A percentile compares a stretch with the other conserved stretches of the same genome.
These are phyloP conservation scores for Vicia villosa DNA, from an alignment of 306 rosid genomes.

Conservation along the genomic window DNA sequence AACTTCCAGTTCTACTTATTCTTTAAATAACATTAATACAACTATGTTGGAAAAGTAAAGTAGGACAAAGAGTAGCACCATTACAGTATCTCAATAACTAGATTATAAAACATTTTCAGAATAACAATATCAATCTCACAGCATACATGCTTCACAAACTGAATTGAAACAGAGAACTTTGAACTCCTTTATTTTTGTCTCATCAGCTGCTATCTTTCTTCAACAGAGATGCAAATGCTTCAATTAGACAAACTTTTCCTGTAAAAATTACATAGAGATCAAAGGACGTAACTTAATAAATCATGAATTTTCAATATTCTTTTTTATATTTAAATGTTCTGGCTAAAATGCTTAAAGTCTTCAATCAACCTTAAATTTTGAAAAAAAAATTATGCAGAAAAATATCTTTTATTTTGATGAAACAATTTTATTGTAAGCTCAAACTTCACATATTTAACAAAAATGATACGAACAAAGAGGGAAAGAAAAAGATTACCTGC, in stretches of 20 bases:
- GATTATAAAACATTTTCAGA: neutral
- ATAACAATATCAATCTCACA: neutral
- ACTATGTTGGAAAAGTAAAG: no score
- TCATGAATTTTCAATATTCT: no score
- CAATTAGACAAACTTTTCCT: neutral
- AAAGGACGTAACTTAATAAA: no score
- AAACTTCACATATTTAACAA: neutral
- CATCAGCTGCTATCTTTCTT: neutral
- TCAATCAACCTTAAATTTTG: no score
- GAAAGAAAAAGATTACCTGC: neutral
- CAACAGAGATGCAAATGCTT: neutral
- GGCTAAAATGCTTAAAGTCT: no score
- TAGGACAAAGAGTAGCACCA: no score
- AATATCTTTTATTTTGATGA: neutral
- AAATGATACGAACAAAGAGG: neutral
- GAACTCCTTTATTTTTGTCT: neutral
- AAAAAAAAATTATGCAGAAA: no score
- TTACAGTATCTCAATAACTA: neutral
- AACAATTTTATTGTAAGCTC: neutral
- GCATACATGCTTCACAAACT: neutral
- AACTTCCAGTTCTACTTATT: no score
- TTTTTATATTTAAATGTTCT: no score
- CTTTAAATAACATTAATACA: no score
- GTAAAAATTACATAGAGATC: no score
- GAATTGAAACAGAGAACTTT: neutral